Evolutionary conservation across 163 green algal species (phyloP).

Genomic region (Botryococcus braunii): DNA sequence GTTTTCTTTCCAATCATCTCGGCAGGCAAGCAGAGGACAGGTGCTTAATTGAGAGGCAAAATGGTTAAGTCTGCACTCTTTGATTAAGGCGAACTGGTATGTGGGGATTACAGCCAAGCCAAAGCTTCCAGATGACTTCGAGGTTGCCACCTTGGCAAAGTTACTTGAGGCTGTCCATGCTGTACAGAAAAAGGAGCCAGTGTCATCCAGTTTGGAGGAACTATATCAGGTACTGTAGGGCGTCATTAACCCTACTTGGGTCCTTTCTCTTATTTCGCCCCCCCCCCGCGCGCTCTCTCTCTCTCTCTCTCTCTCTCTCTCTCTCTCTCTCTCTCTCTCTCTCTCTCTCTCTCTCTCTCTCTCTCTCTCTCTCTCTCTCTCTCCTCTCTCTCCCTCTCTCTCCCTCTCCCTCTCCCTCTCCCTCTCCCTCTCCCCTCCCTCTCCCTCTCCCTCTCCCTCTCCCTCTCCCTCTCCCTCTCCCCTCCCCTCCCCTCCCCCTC

Average conservation of each 20-base stretch:
- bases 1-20: not conserved
- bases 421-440: too few relatives aligned
- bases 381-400: too few relatives aligned
- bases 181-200: slow-evolving; percentile 69
- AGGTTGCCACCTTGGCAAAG: slow-evolving; percentile 74
- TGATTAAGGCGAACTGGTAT: not conserved
- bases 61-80: not conserved
- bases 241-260: slow-evolving; percentile 34
- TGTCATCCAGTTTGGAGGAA: slow-evolving; percentile 79
- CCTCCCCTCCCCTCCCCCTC: too few relatives aligned
- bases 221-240: slow-evolving; percentile 72
- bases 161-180: slow-evolving; percentile 74
- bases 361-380: too few relatives aligned
- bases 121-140: slow-evolving; percentile 80
- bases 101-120: slow-evolving; percentile 49
- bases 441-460: too few relatives aligned
- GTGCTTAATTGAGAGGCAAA: not conserved
- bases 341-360: not conserved
- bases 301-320: not conserved
- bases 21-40: not conserved
- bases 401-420: too few relatives aligned
- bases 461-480: too few relatives aligned
- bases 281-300: not conserved
- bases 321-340: not conserved
- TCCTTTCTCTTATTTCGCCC: slow-evolving; percentile 36